A percentile compares a stretch with the other conserved stretches of the same genome.
phyloP scores from a whole-genome alignment of 2,329 filamentous ascomycete genomes.

The Paraconiothyrium sp. region DNA sequence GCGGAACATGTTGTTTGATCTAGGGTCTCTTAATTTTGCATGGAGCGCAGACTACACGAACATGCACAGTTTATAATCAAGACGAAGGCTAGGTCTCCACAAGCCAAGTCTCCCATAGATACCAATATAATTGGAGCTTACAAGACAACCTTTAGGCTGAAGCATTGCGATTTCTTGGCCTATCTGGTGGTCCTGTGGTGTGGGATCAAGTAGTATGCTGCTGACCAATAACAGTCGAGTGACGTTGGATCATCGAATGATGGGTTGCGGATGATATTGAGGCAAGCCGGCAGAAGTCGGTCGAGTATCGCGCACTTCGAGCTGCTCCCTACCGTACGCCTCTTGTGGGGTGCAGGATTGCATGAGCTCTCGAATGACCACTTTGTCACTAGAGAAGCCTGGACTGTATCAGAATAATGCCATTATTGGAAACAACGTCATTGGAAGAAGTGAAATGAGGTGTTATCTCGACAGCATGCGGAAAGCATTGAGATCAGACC shows the following conservation, averaged over 20 bases:
- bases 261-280: background rate
- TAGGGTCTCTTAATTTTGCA: background rate
- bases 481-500: background rate
- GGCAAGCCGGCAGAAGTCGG: slow-evolving; percentile 12
- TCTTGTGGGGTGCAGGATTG: slow-evolving; percentile 15
- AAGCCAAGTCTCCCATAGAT: slow-evolving; percentile 10
- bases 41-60: background rate
- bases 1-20: background rate
- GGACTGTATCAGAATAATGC: background rate
- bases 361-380: background rate
- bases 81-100: background rate
- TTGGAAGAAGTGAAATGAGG: too few species aligned
- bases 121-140: background rate
- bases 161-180: background rate
- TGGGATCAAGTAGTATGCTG: background rate
- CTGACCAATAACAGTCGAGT: background rate
- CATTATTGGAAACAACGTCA: too few species aligned
- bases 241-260: background rate
- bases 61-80: slow-evolving; percentile 8
- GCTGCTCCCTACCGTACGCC: slow-evolving; percentile 9
- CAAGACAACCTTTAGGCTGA: slow-evolving; percentile 14
- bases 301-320: background rate
- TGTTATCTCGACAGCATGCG: too few species aligned
- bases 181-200: slow-evolving; percentile 10
- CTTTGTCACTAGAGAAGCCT: background rate